A percentile compares a stretch with the other conserved stretches of the same genome.
These are phyloP conservation scores for Stagonosporopsis rhizophila DNA, from an alignment of 2,329 filamentous ascomycete genomes.

Conservation along the genomic window DNA sequence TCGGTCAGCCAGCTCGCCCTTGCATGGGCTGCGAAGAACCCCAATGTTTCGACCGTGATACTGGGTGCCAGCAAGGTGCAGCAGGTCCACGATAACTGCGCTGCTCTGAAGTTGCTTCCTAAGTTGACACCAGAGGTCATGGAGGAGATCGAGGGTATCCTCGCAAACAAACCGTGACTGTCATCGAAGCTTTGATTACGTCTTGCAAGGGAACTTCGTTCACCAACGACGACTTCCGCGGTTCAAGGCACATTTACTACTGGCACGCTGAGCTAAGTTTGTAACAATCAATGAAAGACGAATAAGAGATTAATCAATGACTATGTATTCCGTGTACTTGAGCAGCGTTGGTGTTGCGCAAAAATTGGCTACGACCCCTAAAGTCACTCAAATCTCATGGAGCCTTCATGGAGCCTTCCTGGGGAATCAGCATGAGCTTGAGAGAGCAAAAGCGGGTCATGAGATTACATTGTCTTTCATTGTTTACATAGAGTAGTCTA, in stretches of 20 bases:
- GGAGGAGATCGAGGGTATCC: constrained; percentile 50
- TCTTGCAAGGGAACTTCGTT: background rate
- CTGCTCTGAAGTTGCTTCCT: constrained; percentile 52
- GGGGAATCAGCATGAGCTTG: too few species aligned
- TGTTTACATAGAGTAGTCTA: too few species aligned
- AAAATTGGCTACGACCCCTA: too few species aligned
- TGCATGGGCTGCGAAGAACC: constrained; percentile 66
- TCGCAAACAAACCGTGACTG: constrained; percentile 49
- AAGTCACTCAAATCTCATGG: too few species aligned
- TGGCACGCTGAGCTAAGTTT: background rate
- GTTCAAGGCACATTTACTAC: background rate
- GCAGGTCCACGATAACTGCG: constrained; percentile 59
- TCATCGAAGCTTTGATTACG: constrained; percentile 11
- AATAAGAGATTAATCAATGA: background rate
- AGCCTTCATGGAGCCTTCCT: too few species aligned
- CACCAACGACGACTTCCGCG: background rate
- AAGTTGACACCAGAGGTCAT: constrained; percentile 51
- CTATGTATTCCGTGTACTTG: background rate
- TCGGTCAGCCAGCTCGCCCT: constrained; percentile 62
- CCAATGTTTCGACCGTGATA: constrained; percentile 64
- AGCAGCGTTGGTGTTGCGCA: background rate
- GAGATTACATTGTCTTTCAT: too few species aligned
- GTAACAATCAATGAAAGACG: background rate
- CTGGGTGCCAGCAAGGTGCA: constrained; percentile 60
- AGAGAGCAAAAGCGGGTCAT: too few species aligned